phyloP scores from a whole-genome alignment of 2,329 filamentous ascomycete species.

The Myriosclerotinia curreyana region DNA sequence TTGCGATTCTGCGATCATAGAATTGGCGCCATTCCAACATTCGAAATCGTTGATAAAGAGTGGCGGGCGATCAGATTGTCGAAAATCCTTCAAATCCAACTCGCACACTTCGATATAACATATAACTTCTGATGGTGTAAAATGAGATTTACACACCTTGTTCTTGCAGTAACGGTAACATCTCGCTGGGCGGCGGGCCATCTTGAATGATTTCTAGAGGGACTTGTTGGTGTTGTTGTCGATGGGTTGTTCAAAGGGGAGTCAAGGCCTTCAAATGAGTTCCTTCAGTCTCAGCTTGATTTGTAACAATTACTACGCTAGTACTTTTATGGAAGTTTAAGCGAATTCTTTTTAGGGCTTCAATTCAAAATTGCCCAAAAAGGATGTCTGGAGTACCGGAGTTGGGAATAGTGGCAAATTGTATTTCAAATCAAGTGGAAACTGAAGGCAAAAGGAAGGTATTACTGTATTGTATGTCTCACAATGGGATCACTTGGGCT shows the following conservation, averaged over 20 bases:
- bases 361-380: slow-evolving; percentile 5
- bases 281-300: slow-evolving; percentile 15
- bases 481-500: slow-evolving; percentile 23
- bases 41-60: slow-evolving; percentile 5
- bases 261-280: slow-evolving; percentile 23
- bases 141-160: slow-evolving; percentile 67
- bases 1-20: not conserved
- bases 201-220: slow-evolving; percentile 69
- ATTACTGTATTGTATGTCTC: slow-evolving; percentile 18
- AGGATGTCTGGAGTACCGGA: slow-evolving; percentile 11
- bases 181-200: slow-evolving; percentile 98
- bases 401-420: slow-evolving; percentile 16
- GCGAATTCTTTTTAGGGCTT: slow-evolving; percentile 19
- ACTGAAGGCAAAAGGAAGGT: not conserved
- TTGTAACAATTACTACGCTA: slow-evolving; percentile 10
- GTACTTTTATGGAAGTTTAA: slow-evolving; percentile 13
- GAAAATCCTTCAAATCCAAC: slow-evolving; percentile 18
- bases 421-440: slow-evolving; percentile 18
- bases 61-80: slow-evolving; percentile 21
- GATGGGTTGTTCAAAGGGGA: slow-evolving; percentile 27
- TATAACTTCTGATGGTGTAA: slow-evolving; percentile 13
- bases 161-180: slow-evolving; percentile 99
- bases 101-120: slow-evolving; percentile 14
- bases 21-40: not conserved
- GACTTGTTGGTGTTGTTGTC: slow-evolving; percentile 49